These are phyloP conservation scores for Ustilago cynodontis DNA, from an alignment of 1,284 basidiomycete species.

Conservation along the genomic window DNA sequence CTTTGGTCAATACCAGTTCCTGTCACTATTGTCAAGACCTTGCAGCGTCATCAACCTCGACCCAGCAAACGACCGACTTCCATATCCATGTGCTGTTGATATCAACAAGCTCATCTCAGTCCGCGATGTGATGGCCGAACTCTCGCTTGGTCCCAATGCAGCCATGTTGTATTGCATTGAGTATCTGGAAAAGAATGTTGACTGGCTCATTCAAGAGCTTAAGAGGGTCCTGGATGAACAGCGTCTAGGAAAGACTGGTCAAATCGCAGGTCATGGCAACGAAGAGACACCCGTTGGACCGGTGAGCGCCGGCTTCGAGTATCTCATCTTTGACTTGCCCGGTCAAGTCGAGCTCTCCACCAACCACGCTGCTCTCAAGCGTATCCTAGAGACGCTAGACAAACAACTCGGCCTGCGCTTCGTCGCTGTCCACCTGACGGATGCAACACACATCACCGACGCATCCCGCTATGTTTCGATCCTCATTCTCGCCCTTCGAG, in stretches of 20 bases:
- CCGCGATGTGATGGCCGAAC: constrained; percentile 86
- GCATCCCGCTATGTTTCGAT: constrained; percentile 94
- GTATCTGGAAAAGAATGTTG: constrained; percentile 92
- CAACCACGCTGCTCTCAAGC: constrained; percentile 76
- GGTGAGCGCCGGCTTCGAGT: constrained; percentile 72
- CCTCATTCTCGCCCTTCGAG: constrained; percentile 87
- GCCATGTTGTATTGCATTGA: constrained; percentile 98
- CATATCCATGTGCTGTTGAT: constrained; percentile 90
- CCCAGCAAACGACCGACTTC: constrained; percentile 89
- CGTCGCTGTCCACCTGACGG: constrained; percentile 92
- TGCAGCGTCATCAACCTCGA: constrained; percentile 94
- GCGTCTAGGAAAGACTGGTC: constrained; percentile 36
- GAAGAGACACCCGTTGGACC: constrained; percentile 30
- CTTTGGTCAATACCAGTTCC: constrained; percentile 74
- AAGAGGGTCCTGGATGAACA: constrained; percentile 68
- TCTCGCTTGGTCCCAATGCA: constrained; percentile 92
- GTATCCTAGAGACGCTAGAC: constrained; percentile 84
- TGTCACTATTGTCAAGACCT: constrained; percentile 85
- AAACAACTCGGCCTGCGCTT: constrained; percentile 80
- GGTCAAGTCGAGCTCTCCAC: constrained; percentile 98
- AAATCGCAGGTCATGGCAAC: constrained; percentile 23
- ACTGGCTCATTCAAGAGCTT: constrained; percentile 85
- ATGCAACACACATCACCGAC: constrained; percentile 96
- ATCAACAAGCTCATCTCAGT: constrained; percentile 89
- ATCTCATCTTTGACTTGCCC: constrained; percentile 94